Evolutionary conservation across 192 early-diverging fungal genomes (phyloP).

Genomic region (Funneliformis geosporum): DNA sequence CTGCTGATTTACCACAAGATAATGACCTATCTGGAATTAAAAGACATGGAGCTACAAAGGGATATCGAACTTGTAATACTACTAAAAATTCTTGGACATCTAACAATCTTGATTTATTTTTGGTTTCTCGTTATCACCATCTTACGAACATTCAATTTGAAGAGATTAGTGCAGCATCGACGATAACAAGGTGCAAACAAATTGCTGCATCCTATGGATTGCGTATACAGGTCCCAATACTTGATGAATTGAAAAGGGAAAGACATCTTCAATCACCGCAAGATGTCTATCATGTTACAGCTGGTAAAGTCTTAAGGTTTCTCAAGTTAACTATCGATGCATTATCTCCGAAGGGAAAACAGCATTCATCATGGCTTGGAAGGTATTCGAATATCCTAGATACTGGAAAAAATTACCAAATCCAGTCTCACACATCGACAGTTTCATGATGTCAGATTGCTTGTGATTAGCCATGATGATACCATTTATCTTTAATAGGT

Average conservation of each 20-base stretch:
- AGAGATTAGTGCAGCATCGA: not conserved
- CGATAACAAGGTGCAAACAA: not conserved
- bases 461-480: too few species aligned
- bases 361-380: not conserved
- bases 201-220: not conserved
- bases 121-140: not conserved
- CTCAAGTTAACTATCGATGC: not conserved
- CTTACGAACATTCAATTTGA: not conserved
- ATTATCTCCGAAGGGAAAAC: not conserved
- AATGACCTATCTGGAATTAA: not conserved
- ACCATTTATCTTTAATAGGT: too few species aligned
- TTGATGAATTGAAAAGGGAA: not conserved
- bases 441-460: too few species aligned
- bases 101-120: not conserved
- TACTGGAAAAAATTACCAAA: not conserved
- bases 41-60: not conserved
- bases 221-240: not conserved
- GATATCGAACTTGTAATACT: not conserved
- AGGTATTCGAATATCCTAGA: not conserved
- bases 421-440: not conserved
- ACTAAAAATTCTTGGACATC: not conserved
- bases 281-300: not conserved
- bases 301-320: not conserved
- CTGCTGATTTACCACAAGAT: not conserved
- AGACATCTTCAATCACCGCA: not conserved